Evolutionary conservation across 1,284 basidiomycete species (phyloP).

Genomic region (Ustilago hordei): DNA sequence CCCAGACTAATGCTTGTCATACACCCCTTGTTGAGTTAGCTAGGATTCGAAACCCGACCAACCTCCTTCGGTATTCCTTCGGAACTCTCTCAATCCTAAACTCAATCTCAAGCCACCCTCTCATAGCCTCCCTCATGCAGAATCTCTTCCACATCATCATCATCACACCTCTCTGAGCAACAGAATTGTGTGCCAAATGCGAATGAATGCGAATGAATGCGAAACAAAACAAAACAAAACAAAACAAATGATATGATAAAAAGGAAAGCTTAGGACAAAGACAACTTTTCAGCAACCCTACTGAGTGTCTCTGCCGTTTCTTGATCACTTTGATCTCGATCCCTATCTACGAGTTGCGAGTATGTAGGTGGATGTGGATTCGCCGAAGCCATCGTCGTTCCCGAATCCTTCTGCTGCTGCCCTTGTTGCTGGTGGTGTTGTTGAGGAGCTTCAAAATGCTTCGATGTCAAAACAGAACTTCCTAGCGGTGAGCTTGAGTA

Average conservation of each 20-base stretch:
- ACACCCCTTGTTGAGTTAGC: too few relatives aligned
- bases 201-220: slow-evolving; percentile 9
- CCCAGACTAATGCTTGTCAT: not conserved
- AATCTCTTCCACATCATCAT: not conserved
- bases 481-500: slow-evolving; percentile 48
- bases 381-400: slow-evolving; percentile 7
- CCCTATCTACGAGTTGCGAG: slow-evolving; percentile 20
- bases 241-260: not conserved
- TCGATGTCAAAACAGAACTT: slow-evolving; percentile 37
- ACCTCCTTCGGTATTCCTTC: not conserved
- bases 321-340: slow-evolving; percentile 28
- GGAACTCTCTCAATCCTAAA: not conserved
- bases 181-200: not conserved
- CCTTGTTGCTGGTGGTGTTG: slow-evolving; percentile 7
- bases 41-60: too few relatives aligned
- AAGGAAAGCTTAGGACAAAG: slow-evolving; percentile 21
- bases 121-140: not conserved
- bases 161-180: not conserved
- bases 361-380: slow-evolving; percentile 15
- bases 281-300: slow-evolving; percentile 39
- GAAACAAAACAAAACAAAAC: slow-evolving; percentile 9
- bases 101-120: too few relatives aligned
- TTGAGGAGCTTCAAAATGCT: slow-evolving; percentile 31
- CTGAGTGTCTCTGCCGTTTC: slow-evolving; percentile 46
- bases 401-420: not conserved